These are phyloP conservation scores for Calonectria pauciramosa DNA, from an alignment of 2,329 filamentous ascomycete genomes.

Conservation along the genomic window DNA sequence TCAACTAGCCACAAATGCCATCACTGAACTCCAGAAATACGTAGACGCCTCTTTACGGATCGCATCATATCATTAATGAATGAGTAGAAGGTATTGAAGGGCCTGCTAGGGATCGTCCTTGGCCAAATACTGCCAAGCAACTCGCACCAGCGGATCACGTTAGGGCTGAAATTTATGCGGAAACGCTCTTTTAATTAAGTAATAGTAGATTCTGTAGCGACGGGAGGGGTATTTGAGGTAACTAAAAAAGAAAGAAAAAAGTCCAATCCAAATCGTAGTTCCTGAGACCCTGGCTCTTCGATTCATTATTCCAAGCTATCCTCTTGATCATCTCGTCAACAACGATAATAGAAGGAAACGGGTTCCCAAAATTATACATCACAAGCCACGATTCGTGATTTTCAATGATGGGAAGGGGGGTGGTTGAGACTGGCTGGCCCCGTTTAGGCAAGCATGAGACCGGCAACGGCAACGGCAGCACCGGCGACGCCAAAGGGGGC, in stretches of 20 bases:
- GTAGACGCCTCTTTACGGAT: background rate
- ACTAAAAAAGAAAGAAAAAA: background rate
- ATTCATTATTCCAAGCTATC: background rate
- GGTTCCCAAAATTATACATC: background rate
- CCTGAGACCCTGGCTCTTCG: background rate
- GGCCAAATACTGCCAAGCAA: background rate
- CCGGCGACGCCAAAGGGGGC: slow-evolving; percentile 34
- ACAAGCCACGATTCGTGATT: background rate
- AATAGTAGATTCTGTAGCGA: background rate
- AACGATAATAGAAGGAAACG: background rate
- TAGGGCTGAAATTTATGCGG: background rate
- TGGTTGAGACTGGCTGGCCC: background rate
- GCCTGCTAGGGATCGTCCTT: background rate
- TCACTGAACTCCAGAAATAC: background rate
- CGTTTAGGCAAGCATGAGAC: slow-evolving; percentile 37
- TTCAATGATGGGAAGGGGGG: too few species aligned
- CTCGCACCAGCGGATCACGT: background rate
- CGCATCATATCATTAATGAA: background rate
- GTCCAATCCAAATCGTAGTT: background rate
- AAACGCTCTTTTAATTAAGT: background rate
- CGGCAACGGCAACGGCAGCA: slow-evolving; percentile 33
- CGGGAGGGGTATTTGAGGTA: slow-evolving; percentile 1
- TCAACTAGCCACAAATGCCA: background rate
- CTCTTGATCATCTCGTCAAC: background rate
- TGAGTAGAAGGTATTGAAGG: background rate